phyloP scores from a whole-genome alignment of 2,329 filamentous ascomycete species.

The Colletotrichum gigasporum region DNA sequence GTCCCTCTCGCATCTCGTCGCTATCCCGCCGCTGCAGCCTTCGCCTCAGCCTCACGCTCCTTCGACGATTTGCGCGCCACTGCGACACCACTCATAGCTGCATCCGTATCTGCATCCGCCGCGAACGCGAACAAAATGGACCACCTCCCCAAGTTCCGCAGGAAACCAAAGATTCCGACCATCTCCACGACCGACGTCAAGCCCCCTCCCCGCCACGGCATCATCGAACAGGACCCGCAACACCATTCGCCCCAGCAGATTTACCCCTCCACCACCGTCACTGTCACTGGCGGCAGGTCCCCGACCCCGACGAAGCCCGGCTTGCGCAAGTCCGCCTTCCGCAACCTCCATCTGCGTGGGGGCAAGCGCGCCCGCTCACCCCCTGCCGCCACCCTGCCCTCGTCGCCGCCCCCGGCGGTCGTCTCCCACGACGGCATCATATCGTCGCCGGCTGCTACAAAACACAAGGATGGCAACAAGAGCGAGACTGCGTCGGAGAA shows the following conservation, averaged over 20 bases:
- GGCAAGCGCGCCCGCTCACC: constrained; percentile 59
- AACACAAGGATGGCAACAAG: constrained; percentile 19
- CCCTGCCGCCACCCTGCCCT: constrained; percentile 37
- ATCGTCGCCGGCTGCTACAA: constrained; percentile 29
- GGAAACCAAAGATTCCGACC: constrained; percentile 54
- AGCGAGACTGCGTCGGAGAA: constrained; percentile 12
- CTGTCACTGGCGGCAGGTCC: constrained; percentile 19
- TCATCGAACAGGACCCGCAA: constrained; percentile 36
- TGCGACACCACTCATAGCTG: neutral
- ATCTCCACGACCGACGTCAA: constrained; percentile 50
- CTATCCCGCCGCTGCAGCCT: neutral
- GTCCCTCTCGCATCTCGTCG: neutral
- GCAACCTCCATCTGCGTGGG: constrained; percentile 54
- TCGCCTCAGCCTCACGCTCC: neutral
- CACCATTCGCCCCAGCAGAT: constrained; percentile 34
- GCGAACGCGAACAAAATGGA: constrained; percentile 46
- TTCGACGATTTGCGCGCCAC: neutral
- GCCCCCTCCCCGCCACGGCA: constrained; percentile 27
- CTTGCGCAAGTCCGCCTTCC: constrained; percentile 51
- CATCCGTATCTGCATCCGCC: neutral
- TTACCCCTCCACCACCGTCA: constrained; percentile 32
- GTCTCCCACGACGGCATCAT: constrained; percentile 48
- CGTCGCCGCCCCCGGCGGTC: constrained; percentile 37
- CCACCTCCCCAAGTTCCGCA: constrained; percentile 52
- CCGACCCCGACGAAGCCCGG: constrained; percentile 34